A percentile compares a stretch with the other conserved stretches of the same genome.
Evolutionary conservation across 1,139 yeast genomes (phyloP).

Genomic region (Saccharomycopsis hybrid): DNA sequence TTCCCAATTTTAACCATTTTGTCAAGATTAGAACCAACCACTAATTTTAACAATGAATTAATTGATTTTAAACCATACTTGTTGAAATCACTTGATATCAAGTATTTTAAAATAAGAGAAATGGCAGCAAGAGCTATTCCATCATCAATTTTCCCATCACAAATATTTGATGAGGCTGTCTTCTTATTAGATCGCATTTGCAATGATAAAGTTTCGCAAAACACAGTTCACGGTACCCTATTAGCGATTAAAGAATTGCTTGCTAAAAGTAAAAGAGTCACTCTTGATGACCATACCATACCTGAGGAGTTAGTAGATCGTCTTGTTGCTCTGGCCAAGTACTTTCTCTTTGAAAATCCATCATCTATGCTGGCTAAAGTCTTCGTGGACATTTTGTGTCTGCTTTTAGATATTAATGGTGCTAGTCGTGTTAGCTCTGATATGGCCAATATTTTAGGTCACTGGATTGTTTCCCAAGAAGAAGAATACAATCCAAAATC

Average conservation of each 20-base stretch:
- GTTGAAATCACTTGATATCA: slow-evolving; percentile 40
- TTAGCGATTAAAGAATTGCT: slow-evolving; percentile 38
- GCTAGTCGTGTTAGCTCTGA: slow-evolving; percentile 1
- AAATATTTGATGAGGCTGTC: slow-evolving; percentile 21
- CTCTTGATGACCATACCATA: slow-evolving; percentile 6
- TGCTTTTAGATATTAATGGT: slow-evolving; percentile 16
- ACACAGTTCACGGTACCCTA: slow-evolving; percentile 48
- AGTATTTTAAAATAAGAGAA: slow-evolving; percentile 79
- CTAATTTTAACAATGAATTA: slow-evolving; percentile 44
- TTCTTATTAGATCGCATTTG: slow-evolving; percentile 16
- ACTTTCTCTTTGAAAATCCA: slow-evolving; percentile 28
- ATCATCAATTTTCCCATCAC: slow-evolving; percentile 36
- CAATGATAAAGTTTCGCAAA: slow-evolving; percentile 19
- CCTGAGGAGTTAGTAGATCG: slow-evolving; percentile 19
- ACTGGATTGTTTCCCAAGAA: slow-evolving; percentile 27
- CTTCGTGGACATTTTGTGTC: slow-evolving; percentile 31
- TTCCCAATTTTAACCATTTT: slow-evolving; percentile 73
- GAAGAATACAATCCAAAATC: slow-evolving; percentile 17
- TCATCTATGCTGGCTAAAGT: slow-evolving; percentile 34
- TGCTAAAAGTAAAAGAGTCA: background rate
- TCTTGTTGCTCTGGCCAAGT: slow-evolving; percentile 23
- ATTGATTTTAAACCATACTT: slow-evolving; percentile 44
- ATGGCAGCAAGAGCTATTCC: slow-evolving; percentile 72
- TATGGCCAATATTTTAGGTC: slow-evolving; percentile 21
- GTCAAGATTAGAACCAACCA: slow-evolving; percentile 57